Base-by-base conservation (phyloP, 2,329 filamentous ascomycete genomes). In the Ophiostoma populinum region DNA sequence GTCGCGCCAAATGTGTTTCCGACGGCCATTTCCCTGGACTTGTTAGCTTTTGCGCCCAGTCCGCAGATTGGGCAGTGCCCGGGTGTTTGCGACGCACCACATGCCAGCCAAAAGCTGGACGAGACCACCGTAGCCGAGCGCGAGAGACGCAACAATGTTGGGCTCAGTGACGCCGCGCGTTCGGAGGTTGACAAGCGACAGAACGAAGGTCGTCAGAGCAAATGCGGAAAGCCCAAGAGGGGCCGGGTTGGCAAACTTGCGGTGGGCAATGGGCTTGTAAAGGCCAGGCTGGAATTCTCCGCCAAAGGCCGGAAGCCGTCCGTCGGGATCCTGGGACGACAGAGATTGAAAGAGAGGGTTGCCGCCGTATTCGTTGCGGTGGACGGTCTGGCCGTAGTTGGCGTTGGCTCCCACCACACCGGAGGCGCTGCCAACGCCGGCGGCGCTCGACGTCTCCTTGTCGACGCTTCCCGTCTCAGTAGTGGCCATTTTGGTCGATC, bases 1-100 rank as follows among this genome's bases (percentile, higher is more conserved):
- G 80, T 86, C 35, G 79, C 80, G 63, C 80, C 80, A 45, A 87
- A 86, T 9, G 81, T 87, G 63, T 87, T 87, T 38, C 80, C 80
- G n/a, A 81, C 66, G 24, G 80, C 79, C 70, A 87, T 81, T 60
- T 87, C 80, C 79, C 78, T 82, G 42, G 3, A 26, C 11, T 19
- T 18, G 5, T 8, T 17, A 6, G 27, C 10, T 16, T 30, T 28
- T 9, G 26, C 5, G 26, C 3, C 7, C 4, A 16, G 9, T 4
- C 12, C 12, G 20, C 7, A 18, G 1, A 18, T 4, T 30, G 6
- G 13, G 22, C 6, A 31, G n/a, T 8, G 17, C 10, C 5, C 6
- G n/a, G 28, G 21, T 7, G 11, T 9, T 12, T 1, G 10, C 8
- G n/a, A 63, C 70, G 55, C 66, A 83, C 81, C 81, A 90, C 81